Conservation (phyloP, 441 rosid genomes). For the Manihot esculenta region DNA sequence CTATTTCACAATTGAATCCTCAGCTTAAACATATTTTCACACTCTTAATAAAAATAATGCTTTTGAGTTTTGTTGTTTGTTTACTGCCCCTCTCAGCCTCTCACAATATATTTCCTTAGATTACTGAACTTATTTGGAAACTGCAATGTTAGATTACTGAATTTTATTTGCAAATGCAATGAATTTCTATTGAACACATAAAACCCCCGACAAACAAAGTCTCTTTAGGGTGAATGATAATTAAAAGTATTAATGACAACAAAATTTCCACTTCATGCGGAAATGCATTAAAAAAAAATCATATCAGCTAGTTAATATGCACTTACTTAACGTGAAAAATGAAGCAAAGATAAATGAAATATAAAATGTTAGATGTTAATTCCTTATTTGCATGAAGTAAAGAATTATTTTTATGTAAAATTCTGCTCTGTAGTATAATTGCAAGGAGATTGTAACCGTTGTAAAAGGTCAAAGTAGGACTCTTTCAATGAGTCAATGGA, state of each 20-base stretch:
- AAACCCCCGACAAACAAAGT: too few species aligned
- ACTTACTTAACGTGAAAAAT: background rate
- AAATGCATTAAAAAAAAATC: too few species aligned
- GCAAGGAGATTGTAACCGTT: background rate
- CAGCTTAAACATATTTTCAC: slow-evolving; percentile 2
- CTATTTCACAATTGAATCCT: background rate
- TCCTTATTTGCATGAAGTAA: background rate
- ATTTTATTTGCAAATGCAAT: too few species aligned
- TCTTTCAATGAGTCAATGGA: background rate
- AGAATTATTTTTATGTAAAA: background rate
- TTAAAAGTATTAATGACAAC: background rate
- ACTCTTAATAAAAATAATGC: background rate
- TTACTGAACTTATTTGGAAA: too few species aligned
- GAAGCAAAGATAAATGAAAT: background rate
- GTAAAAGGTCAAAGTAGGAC: background rate
- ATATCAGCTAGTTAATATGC: background rate
- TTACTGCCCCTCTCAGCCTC: too few species aligned
- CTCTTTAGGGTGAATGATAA: background rate
- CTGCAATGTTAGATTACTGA: too few species aligned
- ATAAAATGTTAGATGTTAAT: too few species aligned
- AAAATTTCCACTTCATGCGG: background rate
- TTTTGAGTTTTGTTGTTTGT: background rate
- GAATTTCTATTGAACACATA: too few species aligned
- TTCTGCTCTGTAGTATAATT: background rate
- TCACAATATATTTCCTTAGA: too few species aligned